Base-by-base conservation (phyloP, 2,329 filamentous ascomycete genomes). In the Penicillium oxalicum region DNA sequence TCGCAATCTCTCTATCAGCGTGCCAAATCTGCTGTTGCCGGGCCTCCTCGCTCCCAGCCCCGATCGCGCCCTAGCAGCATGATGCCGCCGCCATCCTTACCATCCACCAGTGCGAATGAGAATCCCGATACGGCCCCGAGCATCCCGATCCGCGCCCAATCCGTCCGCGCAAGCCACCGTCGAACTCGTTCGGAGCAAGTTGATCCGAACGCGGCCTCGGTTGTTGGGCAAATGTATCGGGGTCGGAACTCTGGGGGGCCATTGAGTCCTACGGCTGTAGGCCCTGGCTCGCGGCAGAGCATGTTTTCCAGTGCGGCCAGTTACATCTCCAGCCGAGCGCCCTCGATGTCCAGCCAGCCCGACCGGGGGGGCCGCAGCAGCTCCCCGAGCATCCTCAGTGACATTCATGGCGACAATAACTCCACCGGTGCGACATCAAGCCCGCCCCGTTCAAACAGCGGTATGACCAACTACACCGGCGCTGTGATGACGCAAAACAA, bases 171-270 rank as follows among this genome's bases (percentile, higher is more conserved):
- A 40, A 63, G 59, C 33, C 75, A 78, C 57, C 73, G 73, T 47
- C 66, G 75, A 45, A 69, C 74, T n/a, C 69, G 75, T 45, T 78
- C 75, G 26, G 76, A 78, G 45, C 72, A 74, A 53, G 61, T 68
- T 9, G 68, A 70, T 49, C 61, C 66, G 40, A 63, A 70, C 45
- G 83, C 83, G 13, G 86, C 87, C 6, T 82, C 79, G 51, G 80
- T 95, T 28, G 85, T 95, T 42, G 88, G 88, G 60, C 90, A 91
- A 68, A 95, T 95, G 87, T 94, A 94, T 73, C 85, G 84, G 62
- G 86, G 86, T 11, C 80, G 70, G 18, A 68, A 69, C 41, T 72
- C 71, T 5, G 67, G 69, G 11, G 79, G 86, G 24, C 76, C 64
- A 44, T 72, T 73, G 75, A 82, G 67, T 72, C 82, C 59, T 72